A percentile compares a stretch with the other conserved stretches of the same genome.
Conservation (phyloP, 306 rosid species). For the Rosa chinensis region DNA sequence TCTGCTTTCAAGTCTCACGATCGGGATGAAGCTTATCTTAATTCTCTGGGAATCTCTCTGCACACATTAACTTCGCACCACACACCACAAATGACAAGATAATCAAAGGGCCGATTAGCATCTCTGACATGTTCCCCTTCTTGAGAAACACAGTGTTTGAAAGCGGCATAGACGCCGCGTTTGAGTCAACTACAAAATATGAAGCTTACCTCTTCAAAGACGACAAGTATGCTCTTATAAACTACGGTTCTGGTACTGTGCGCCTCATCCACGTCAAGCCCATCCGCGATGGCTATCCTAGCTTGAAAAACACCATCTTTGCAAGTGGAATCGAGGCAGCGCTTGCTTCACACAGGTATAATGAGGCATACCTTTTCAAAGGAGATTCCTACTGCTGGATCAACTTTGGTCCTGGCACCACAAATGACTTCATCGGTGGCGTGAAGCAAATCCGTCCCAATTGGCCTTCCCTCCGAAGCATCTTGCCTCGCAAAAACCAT, state of each 20-base stretch:
- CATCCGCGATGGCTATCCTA: not conserved
- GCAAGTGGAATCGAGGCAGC: not conserved
- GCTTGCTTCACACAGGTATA: not conserved
- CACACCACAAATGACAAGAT: not conserved
- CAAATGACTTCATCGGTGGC: not conserved
- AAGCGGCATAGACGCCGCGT: not conserved
- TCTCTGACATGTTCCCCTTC: not conserved
- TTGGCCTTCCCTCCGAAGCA: not conserved
- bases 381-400: not conserved
- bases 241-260: not conserved
- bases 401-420: not conserved
- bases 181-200: not conserved
- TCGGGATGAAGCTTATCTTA: not conserved
- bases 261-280: too few relatives aligned
- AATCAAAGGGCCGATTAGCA: not conserved
- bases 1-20: not conserved
- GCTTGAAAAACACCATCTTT: not conserved
- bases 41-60: not conserved
- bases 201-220: not conserved
- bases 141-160: not conserved
- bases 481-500: not conserved
- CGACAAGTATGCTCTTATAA: not conserved
- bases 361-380: not conserved
- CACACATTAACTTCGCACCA: not conserved
- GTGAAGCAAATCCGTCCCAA: not conserved